phyloP scores from a whole-genome alignment of 169 alveolate species.

The Miamiensis avidus region DNA sequence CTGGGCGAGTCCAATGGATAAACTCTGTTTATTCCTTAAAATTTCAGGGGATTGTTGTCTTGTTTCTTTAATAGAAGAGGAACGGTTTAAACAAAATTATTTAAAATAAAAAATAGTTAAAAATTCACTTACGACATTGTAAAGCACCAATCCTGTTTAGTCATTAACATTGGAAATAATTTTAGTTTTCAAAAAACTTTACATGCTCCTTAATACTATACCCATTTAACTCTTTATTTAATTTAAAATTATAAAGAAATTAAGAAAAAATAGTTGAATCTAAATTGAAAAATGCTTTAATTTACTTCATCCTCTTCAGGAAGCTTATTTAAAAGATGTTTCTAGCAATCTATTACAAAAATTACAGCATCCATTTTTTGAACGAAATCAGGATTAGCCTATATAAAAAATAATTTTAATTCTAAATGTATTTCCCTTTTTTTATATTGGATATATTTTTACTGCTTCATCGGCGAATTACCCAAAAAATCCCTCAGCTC shows the following conservation, averaged over 20 bases:
- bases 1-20: conserved; percentile 65
- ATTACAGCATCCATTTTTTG: conserved; percentile 75
- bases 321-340: conserved; percentile 54
- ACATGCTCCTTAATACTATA: conserved; percentile 41
- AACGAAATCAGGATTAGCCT: conserved; percentile 24
- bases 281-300: not conserved
- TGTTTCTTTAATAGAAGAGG: conserved; percentile 12
- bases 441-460: not conserved
- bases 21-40: conserved; percentile 58
- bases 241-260: too few relatives aligned
- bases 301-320: conserved; percentile 39
- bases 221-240: conserved; percentile 25
- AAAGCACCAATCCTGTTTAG: conserved; percentile 77
- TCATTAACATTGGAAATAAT: conserved; percentile 83
- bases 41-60: conserved; percentile 59
- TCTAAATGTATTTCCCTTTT: not conserved
- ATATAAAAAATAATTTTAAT: not conserved
- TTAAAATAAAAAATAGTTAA: not conserved
- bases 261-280: too few relatives aligned
- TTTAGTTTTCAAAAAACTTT: conserved; percentile 81
- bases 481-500: not conserved
- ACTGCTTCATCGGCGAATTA: not conserved
- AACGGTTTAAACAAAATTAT: too few relatives aligned
- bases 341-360: conserved; percentile 76
- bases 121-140: conserved; percentile 56